These are phyloP conservation scores for Knufia petricola DNA, from an alignment of 2,329 filamentous ascomycete genomes.

Conservation along the genomic window DNA sequence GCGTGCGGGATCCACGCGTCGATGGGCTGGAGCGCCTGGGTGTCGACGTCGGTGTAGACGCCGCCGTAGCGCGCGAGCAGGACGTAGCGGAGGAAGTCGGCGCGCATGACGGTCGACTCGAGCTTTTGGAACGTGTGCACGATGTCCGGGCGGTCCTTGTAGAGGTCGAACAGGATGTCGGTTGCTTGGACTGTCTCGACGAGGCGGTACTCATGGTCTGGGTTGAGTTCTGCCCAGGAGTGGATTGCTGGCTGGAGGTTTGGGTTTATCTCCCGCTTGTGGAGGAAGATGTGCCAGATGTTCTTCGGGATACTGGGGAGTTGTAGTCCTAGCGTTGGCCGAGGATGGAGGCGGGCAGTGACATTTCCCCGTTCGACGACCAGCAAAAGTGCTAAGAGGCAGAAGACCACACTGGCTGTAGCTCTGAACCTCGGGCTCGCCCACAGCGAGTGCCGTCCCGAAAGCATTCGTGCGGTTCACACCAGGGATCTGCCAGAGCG, in stretches of 20 bases:
- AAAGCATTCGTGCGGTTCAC: no score
- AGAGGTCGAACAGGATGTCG: not conserved
- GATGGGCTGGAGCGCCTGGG: slow-evolving; percentile 1
- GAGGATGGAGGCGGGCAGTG: no score
- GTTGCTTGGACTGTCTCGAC: not conserved
- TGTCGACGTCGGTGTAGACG: slow-evolving; percentile 69
- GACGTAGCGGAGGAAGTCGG: slow-evolving; percentile 72
- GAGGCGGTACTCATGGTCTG: not conserved
- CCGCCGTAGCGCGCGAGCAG: slow-evolving; percentile 66
- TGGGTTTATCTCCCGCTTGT: not conserved
- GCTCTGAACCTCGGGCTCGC: no score
- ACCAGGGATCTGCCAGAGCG: no score
- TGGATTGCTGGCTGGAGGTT: not conserved
- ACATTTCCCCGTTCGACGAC: no score
- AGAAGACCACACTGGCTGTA: no score
- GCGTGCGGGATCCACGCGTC: not conserved
- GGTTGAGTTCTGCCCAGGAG: not conserved
- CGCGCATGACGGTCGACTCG: slow-evolving; percentile 63
- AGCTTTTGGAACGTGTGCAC: slow-evolving; percentile 67
- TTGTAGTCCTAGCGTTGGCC: no score
- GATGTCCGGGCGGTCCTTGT: slow-evolving; percentile 27
- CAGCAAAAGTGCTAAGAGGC: no score
- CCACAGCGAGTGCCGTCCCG: no score
- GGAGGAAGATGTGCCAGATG: not conserved
- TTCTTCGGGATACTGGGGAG: not conserved